Percentiles rank a stretch among this genome's conserved stretches.
These are phyloP conservation scores for Umbelopsis vinacea DNA, from an alignment of 192 early-diverging fungal genomes.

Conservation along the genomic window DNA sequence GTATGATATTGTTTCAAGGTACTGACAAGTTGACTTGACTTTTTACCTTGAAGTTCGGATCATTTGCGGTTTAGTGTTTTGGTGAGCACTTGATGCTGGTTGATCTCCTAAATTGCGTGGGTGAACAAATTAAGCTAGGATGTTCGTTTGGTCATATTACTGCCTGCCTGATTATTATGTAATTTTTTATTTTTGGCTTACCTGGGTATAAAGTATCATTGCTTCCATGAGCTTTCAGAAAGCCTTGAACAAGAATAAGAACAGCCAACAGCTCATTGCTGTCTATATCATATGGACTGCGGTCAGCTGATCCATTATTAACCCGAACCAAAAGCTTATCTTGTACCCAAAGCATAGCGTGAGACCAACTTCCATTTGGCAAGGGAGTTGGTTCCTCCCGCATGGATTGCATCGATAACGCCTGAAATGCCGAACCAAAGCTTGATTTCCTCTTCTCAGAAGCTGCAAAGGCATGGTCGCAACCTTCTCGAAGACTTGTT, in stretches of 20 bases:
- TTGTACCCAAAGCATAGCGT: slow-evolving; percentile 20
- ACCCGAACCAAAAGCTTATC: slow-evolving; percentile 3
- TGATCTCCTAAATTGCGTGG: background rate
- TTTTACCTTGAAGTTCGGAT: slow-evolving; percentile 1
- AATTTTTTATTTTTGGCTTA: background rate
- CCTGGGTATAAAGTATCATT: background rate
- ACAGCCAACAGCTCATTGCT: background rate
- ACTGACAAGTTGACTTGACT: too few species aligned
- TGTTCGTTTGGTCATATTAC: background rate
- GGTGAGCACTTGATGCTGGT: background rate
- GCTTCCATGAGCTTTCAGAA: background rate
- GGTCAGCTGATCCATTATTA: background rate
- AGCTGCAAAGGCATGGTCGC: slow-evolving; percentile 7
- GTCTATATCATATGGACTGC: background rate
- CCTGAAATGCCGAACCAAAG: background rate
- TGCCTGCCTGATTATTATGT: too few species aligned
- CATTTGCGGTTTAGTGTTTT: slow-evolving; percentile 7
- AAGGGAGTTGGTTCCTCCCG: slow-evolving; percentile 18
- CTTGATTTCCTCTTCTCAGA: slow-evolving; percentile 8
- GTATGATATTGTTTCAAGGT: too few species aligned
- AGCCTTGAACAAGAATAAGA: background rate
- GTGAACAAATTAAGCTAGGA: too few species aligned
- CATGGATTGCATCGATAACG: slow-evolving; percentile 12
- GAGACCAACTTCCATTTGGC: background rate
- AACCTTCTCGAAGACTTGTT: slow-evolving; percentile 20